Percentiles rank a stretch among this genome's conserved stretches.
Conservation (phyloP, 2,329 filamentous ascomycete species). For the Ascochyta pisi region DNA sequence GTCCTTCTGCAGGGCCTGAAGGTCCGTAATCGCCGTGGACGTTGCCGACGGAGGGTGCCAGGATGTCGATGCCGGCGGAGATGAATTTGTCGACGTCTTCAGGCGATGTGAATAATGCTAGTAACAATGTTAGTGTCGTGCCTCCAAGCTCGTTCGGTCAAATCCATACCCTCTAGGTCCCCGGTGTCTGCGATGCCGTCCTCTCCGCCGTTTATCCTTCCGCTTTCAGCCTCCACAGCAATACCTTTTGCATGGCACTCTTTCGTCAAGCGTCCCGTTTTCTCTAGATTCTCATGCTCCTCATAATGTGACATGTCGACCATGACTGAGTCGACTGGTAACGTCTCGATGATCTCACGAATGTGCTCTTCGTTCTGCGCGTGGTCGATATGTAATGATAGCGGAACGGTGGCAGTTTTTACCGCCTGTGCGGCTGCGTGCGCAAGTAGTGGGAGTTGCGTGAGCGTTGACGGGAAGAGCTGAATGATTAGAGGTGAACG, state of each 20-base stretch:
- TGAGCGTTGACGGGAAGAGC: conserved; percentile 67
- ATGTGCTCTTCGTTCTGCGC: conserved; percentile 55
- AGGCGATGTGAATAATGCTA: conserved; percentile 65
- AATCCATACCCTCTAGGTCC: conserved; percentile 60
- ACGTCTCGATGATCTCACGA: conserved; percentile 53
- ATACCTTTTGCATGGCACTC: conserved; percentile 70
- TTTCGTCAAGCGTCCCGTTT: conserved; percentile 65
- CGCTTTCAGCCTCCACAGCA: conserved; percentile 73
- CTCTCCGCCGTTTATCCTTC: conserved; percentile 74
- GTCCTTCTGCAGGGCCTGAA: conserved; percentile 53
- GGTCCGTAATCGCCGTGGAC: conserved; percentile 76
- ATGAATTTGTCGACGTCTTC: conserved; percentile 74
- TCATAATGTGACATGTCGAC: conserved; percentile 78
- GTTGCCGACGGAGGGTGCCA: conserved; percentile 78
- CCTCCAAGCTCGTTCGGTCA: neutral
- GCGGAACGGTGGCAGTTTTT: conserved; percentile 50
- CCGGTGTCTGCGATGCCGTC: conserved; percentile 74
- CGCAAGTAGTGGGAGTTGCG: conserved; percentile 63
- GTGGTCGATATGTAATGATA: conserved; percentile 58
- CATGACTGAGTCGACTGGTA: conserved; percentile 75
- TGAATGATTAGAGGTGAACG: conserved; percentile 47
- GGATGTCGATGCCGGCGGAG: conserved; percentile 71
- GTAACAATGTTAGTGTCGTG: neutral
- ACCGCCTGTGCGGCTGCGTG: conserved; percentile 53
- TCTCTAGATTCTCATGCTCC: conserved; percentile 71